These are phyloP conservation scores for Mucor mucedo DNA, from an alignment of 371 early-diverging fungal species.

Conservation along the genomic window DNA sequence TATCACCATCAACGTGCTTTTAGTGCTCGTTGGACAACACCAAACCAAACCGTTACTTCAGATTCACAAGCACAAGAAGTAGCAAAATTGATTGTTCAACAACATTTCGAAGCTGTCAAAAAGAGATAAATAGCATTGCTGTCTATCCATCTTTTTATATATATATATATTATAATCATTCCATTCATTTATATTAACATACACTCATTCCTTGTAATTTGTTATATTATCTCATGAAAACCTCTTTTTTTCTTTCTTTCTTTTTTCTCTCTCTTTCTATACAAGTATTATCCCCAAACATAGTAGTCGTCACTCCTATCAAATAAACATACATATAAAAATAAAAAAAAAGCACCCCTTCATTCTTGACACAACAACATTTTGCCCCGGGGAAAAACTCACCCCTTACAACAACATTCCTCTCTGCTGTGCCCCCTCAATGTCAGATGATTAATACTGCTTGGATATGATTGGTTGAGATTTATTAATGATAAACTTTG, in stretches of 20 bases:
- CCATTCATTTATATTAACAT: slow-evolving; percentile 10
- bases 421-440: slow-evolving; percentile 3
- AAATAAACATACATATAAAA: no score
- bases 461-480: background rate
- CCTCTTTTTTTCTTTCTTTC: background rate
- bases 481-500: slow-evolving; percentile 31
- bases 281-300: background rate
- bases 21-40: slow-evolving; percentile 23
- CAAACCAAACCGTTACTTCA: slow-evolving; percentile 21
- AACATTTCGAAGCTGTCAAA: slow-evolving; percentile 34
- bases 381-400: no score
- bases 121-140: slow-evolving; percentile 14
- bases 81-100: slow-evolving; percentile 31
- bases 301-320: background rate
- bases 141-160: background rate
- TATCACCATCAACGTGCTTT: slow-evolving; percentile 32
- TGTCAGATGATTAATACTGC: no score
- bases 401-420: background rate
- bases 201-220: background rate
- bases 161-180: slow-evolving; percentile 8
- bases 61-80: slow-evolving; percentile 30
- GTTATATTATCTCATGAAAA: slow-evolving; percentile 6
- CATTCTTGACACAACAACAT: no score
- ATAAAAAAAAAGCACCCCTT: no score
- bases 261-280: background rate